These are phyloP conservation scores for Hygrophorus pudorinus DNA, from an alignment of 768 basidiomycete species.

Conservation along the genomic window DNA sequence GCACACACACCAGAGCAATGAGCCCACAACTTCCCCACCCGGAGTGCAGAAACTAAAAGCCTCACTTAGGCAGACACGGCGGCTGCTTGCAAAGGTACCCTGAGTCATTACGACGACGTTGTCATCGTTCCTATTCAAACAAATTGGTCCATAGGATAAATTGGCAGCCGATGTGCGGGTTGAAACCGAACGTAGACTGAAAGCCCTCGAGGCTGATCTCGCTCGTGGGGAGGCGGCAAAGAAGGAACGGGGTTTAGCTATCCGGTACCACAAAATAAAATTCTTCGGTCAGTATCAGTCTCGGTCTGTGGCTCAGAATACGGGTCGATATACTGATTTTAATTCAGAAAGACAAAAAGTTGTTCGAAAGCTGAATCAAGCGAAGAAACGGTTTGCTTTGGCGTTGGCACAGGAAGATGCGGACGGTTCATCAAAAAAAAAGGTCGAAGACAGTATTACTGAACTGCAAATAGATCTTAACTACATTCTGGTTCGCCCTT, in stretches of 20 bases:
- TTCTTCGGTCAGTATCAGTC: conserved; percentile 70
- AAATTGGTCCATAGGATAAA: conserved; percentile 42
- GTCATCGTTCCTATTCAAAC: neutral
- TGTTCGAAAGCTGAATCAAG: conserved; percentile 61
- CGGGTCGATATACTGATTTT: neutral
- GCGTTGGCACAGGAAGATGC: conserved; percentile 21
- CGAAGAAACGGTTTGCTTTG: conserved; percentile 41
- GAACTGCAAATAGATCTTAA: conserved; percentile 81
- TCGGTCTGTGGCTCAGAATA: neutral
- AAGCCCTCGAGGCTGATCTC: conserved; percentile 66
- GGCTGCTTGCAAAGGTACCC: conserved; percentile 70
- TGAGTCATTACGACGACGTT: neutral
- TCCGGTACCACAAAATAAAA: conserved; percentile 82
- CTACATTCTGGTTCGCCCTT: conserved; percentile 61
- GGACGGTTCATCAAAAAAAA: conserved; percentile 20
- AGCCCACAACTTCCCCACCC: conserved; percentile 27
- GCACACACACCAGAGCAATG: conserved; percentile 7
- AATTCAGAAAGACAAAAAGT: conserved; percentile 78
- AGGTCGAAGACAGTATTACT: conserved; percentile 38
- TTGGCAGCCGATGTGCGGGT: conserved; percentile 80
- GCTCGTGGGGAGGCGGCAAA: conserved; percentile 48
- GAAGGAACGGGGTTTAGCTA: conserved; percentile 65
- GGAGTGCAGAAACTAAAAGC: conserved; percentile 87
- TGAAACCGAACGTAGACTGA: conserved; percentile 70
- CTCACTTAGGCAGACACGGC: conserved; percentile 68